Percentiles rank a stretch among this genome's conserved stretches.
These are phyloP conservation scores for Coemansia reversa DNA, from an alignment of 192 early-diverging fungal genomes.

Conservation along the genomic window DNA sequence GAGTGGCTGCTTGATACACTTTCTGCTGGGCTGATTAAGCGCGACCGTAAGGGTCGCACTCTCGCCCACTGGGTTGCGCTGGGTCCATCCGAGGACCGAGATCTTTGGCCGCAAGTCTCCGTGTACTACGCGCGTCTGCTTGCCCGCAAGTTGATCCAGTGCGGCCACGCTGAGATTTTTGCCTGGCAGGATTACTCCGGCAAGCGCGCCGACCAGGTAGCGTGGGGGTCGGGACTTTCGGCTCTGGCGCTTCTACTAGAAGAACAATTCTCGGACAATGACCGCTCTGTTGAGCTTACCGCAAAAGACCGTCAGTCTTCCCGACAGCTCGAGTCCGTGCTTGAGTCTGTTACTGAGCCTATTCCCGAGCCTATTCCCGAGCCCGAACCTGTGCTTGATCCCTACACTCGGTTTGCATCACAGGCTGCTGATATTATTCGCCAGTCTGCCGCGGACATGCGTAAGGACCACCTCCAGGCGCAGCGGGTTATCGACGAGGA, in stretches of 20 bases:
- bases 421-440: slow-evolving; percentile 17
- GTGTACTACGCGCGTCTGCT: slow-evolving; percentile 18
- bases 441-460: slow-evolving; percentile 22
- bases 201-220: slow-evolving; percentile 22
- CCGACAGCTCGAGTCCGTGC: background rate
- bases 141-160: slow-evolving; percentile 8
- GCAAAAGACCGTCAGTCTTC: background rate
- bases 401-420: slow-evolving; percentile 18
- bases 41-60: slow-evolving; percentile 41
- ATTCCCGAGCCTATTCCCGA: background rate
- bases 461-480: slow-evolving; percentile 22
- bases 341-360: background rate
- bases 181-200: slow-evolving; percentile 36
- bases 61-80: slow-evolving; percentile 43
- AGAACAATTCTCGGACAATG: background rate
- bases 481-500: slow-evolving; percentile 27
- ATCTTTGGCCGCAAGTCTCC: slow-evolving; percentile 19
- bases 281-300: background rate
- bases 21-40: slow-evolving; percentile 14
- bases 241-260: background rate
- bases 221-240: slow-evolving; percentile 5
- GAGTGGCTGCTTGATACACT: slow-evolving; percentile 38
- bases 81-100: background rate
- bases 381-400: slow-evolving; percentile 4
- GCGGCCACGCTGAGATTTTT: slow-evolving; percentile 18